Evolutionary conservation across 495 filamentous ascomycete genomes (phyloP).

Genomic region (Podospora tetraspora): DNA sequence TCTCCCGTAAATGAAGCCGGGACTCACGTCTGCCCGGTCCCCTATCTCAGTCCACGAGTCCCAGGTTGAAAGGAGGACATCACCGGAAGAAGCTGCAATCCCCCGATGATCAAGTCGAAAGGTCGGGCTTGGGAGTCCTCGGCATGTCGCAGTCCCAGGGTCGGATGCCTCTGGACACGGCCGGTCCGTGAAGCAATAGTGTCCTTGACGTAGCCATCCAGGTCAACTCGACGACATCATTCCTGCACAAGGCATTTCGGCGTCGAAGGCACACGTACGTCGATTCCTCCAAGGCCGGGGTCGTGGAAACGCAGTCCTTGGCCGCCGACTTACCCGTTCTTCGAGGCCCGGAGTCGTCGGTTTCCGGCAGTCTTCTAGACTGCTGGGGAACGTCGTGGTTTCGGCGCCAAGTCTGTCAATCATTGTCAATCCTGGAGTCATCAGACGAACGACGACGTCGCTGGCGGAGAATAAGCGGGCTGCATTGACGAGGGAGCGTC

Average conservation of each 20-base stretch:
- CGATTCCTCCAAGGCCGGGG: not conserved
- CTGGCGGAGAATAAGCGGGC: slow-evolving; percentile 11
- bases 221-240: not conserved
- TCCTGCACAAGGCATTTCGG: not conserved
- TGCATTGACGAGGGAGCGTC: slow-evolving; percentile 17
- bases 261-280: not conserved
- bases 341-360: slow-evolving; percentile 1
- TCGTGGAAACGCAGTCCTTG: not conserved
- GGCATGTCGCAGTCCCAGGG: not conserved
- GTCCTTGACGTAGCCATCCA: not conserved
- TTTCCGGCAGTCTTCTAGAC: slow-evolving; percentile 13
- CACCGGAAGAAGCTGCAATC: not conserved
- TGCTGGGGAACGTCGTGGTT: not conserved
- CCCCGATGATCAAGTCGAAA: not conserved
- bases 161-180: not conserved
- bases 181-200: not conserved
- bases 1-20: slow-evolving; percentile 5
- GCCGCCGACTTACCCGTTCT: not conserved
- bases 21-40: not conserved
- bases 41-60: not conserved
- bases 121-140: not conserved
- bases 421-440: slow-evolving; percentile 9
- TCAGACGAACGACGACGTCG: slow-evolving; percentile 10
- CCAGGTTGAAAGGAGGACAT: slow-evolving; percentile 7
- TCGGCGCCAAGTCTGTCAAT: slow-evolving; percentile 1